Evolutionary conservation across 2,329 filamentous ascomycete genomes (phyloP).

Genomic region (Ilyonectria mors-panacis): DNA sequence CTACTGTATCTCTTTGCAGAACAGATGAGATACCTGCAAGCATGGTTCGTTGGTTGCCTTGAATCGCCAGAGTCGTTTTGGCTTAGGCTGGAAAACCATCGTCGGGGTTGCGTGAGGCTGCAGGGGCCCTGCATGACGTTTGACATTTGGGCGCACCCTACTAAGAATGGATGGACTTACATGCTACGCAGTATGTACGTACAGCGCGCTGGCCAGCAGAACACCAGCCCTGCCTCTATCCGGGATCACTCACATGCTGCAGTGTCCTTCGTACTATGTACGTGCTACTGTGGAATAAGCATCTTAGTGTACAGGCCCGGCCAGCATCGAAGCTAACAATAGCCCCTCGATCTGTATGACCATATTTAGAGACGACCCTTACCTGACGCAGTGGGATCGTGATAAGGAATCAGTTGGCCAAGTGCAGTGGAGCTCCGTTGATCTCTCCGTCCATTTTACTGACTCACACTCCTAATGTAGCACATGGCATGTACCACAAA

Average conservation of each 20-base stretch:
- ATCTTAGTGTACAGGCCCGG: background rate
- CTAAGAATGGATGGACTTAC: constrained; percentile 13
- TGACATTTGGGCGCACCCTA: constrained; percentile 15
- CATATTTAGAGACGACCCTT: background rate
- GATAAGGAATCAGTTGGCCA: background rate
- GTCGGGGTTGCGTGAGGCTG: constrained; percentile 26
- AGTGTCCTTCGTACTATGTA: constrained; percentile 5
- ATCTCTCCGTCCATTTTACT: background rate
- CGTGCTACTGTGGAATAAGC: constrained; percentile 8
- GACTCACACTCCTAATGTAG: background rate
- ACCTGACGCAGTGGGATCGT: too few species aligned
- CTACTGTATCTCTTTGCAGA: constrained; percentile 17
- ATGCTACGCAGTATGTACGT: background rate
- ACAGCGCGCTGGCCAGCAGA: background rate
- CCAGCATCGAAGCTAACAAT: constrained; percentile 13
- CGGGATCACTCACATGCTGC: constrained; percentile 11
- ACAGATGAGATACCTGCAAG: background rate
- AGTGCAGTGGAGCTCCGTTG: background rate
- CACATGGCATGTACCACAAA: background rate
- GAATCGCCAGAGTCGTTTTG: constrained; percentile 12
- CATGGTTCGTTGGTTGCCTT: constrained; percentile 6
- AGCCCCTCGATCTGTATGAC: background rate
- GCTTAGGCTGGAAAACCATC: constrained; percentile 14
- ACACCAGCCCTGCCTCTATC: constrained; percentile 1
- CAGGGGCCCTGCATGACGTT: constrained; percentile 29